Evolutionary conservation across 805 yeast genomes (phyloP).

Genomic region (Saturnispora bothae): DNA sequence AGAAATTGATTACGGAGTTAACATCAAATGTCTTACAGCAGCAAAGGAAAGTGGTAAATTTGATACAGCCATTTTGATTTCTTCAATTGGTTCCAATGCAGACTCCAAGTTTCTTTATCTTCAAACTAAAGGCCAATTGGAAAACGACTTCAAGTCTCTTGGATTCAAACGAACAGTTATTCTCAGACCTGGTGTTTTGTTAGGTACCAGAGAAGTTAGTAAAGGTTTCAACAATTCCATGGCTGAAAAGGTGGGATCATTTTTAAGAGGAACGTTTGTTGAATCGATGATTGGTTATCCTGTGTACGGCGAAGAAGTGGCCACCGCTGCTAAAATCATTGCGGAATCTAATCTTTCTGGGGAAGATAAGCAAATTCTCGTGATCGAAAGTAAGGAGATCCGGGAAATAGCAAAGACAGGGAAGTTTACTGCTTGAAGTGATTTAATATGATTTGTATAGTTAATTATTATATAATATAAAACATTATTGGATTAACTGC

Average conservation of each 20-base stretch:
- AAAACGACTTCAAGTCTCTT: constrained; percentile 51
- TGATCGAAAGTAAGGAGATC: constrained; percentile 16
- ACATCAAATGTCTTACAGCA: constrained; percentile 55
- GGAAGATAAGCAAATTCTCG: constrained; percentile 21
- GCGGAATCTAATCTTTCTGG: constrained; percentile 9
- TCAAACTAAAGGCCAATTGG: constrained; percentile 66
- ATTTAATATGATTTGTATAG: background rate
- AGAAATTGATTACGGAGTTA: constrained; percentile 66
- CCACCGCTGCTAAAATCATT: constrained; percentile 32
- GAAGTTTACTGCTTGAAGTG: too few relatives aligned
- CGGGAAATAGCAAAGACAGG: constrained; percentile 12
- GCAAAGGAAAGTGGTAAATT: constrained; percentile 59
- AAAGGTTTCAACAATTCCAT: constrained; percentile 30
- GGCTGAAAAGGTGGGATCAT: constrained; percentile 25
- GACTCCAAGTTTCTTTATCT: constrained; percentile 51
- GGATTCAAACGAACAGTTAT: constrained; percentile 65
- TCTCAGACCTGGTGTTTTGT: constrained; percentile 63
- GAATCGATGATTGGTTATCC: constrained; percentile 32
- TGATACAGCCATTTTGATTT: constrained; percentile 55
- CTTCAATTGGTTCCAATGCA: constrained; percentile 53
- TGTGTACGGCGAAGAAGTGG: constrained; percentile 58
- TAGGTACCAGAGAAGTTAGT: constrained; percentile 47
- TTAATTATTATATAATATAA: constrained; percentile 5
- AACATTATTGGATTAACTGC: constrained; percentile 7
- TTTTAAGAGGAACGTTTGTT: constrained; percentile 26